Base-by-base conservation (phyloP, 495 filamentous ascomycete species). In the Bacidia rubella region DNA sequence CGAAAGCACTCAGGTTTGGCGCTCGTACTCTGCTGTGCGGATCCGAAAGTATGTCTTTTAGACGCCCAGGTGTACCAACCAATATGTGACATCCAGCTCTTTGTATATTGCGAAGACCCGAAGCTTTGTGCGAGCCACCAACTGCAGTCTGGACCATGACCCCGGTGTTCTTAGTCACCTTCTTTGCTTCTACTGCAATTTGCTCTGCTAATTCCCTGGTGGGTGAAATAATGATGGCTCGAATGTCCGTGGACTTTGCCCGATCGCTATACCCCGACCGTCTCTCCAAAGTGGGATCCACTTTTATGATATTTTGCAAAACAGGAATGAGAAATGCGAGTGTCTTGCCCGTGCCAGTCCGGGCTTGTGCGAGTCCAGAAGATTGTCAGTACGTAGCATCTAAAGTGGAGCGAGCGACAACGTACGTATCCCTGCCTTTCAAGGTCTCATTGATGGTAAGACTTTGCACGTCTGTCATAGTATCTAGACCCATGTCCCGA, bases 141-240 rank as follows among this genome's bases (percentile, higher is more conserved):
- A 97, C 92, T 35, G 89, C 93, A 38, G 79, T 78, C 66, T 95
- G 88, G 22, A 94, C 82, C 19, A 82, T 66, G 27, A 98, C 65
- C 5, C 80, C 77, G 0, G 86, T 93, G 49, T 74, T 69, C 7
- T 38, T 40, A 2, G 76, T 74, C n/a, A 96, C 62, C 63, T 81
- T 90, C 41, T 55, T 67, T 2, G 92, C 89, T 63, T 98, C 92
- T 0, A 68, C 78, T 11, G 83, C 85, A 58, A 98, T 97, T 69
- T 98, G 92, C 64, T 95, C 87, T 2, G 92, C 92, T 55, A 98
- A 74, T 68, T 98, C 92, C 53, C 92, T 79, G 19, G 92, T 98
- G 9, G 92, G 92, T 0, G 93, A 97, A 54, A 98, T 80, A 62
- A 98, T 81, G 41, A 98, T 80, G 23, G 86, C 83, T 51, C 88